Conservation (phyloP, 2,329 filamentous ascomycete species). For the Cladosporium halotolerans region DNA sequence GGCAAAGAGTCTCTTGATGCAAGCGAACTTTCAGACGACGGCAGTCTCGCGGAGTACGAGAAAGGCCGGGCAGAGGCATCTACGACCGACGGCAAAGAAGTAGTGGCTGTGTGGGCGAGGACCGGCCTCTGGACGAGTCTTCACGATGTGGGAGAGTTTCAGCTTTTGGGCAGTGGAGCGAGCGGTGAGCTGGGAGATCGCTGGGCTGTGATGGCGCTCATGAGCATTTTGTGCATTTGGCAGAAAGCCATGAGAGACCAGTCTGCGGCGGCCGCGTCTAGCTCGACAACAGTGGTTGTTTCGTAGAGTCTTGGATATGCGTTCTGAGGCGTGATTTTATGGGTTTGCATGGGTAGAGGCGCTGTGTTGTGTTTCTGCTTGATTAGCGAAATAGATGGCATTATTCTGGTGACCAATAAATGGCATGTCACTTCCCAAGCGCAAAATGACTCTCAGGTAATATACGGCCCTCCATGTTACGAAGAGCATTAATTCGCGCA, state of each 20-base stretch:
- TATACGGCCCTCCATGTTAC: no score
- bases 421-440: no score
- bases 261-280: not conserved
- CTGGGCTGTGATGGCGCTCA: slow-evolving; percentile 16
- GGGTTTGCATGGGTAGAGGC: no score
- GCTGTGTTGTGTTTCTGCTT: no score
- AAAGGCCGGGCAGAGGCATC: not conserved
- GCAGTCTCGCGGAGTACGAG: not conserved
- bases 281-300: not conserved
- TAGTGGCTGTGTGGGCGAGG: slow-evolving; percentile 19
- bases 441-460: no score
- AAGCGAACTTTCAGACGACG: slow-evolving; percentile 2
- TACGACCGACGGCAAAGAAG: slow-evolving; percentile 17
- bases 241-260: slow-evolving; percentile 4
- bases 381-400: no score
- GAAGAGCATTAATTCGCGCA: no score
- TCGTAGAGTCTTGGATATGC: no score
- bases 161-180: slow-evolving; percentile 14
- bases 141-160: slow-evolving; percentile 15
- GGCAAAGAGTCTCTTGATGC: not conserved
- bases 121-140: slow-evolving; percentile 15
- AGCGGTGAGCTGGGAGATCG: slow-evolving; percentile 14
- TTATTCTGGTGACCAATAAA: no score
- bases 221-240: slow-evolving; percentile 15
- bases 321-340: no score